Conservation (phyloP, 371 early-diverging fungal species). For the Mucor velutinosus region DNA sequence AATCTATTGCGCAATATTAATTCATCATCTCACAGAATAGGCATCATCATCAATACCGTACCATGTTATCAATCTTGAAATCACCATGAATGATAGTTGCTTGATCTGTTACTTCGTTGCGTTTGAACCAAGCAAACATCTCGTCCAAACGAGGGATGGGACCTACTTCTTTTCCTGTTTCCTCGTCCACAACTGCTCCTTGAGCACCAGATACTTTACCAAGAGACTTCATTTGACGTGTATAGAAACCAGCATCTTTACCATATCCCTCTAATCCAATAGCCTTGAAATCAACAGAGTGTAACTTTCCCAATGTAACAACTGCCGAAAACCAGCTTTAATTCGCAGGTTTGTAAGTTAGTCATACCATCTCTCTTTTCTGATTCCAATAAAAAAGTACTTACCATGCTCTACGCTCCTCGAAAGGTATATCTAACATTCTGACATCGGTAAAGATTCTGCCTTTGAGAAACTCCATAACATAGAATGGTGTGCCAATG, state of each 20-base stretch:
- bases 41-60: slow-evolving; percentile 10
- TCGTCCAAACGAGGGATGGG: slow-evolving; percentile 69
- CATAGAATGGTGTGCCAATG: slow-evolving; percentile 92
- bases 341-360: neutral
- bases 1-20: slow-evolving; percentile 31
- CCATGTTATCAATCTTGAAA: slow-evolving; percentile 61
- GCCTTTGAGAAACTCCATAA: slow-evolving; percentile 92
- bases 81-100: slow-evolving; percentile 90
- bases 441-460: slow-evolving; percentile 76
- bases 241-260: slow-evolving; percentile 70
- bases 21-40: neutral
- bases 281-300: slow-evolving; percentile 65
- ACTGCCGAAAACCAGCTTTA: slow-evolving; percentile 73
- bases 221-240: slow-evolving; percentile 79
- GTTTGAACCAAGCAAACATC: slow-evolving; percentile 75
- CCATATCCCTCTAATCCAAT: slow-evolving; percentile 81
- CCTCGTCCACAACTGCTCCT: slow-evolving; percentile 62
- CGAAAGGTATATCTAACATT: slow-evolving; percentile 55
- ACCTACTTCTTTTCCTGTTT: slow-evolving; percentile 62
- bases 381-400: neutral
- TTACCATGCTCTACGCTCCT: slow-evolving; percentile 64
- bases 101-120: slow-evolving; percentile 69
- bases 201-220: slow-evolving; percentile 71
- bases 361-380: neutral
- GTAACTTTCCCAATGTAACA: slow-evolving; percentile 78